Base-by-base conservation (phyloP, 495 filamentous ascomycete genomes). In the Bathelium albidoporum region DNA sequence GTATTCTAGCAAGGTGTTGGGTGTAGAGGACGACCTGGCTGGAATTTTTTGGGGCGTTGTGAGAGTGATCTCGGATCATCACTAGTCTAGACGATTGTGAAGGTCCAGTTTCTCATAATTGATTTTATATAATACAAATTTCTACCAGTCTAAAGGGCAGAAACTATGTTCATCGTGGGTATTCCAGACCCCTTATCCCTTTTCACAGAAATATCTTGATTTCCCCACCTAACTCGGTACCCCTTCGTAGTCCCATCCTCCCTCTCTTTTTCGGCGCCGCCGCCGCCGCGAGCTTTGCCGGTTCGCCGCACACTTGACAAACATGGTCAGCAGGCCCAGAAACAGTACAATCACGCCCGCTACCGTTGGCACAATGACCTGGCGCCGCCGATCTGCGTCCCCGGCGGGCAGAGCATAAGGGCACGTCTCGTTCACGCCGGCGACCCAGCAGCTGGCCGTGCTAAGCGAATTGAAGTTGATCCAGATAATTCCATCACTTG, bases 241-340 rank as follows among this genome's bases (percentile, higher is more conserved):
- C 22, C 85, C 85, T 67, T 88, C 85, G 73, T 88, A 88, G 45
- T 85, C 82, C 81, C 83, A 85, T 0, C 84, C 83, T 45, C 80
- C 78, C 44, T 78, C 80, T 7, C 75, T 70, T 65, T 78, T 80
- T 70, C 77, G 80, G 59, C 80, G 74, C 70, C 76, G 79, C 59
- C 79, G 72, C 53, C 79, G 76, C 58, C 78, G 75, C 32, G 76
- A 79, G 45, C 75, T 80, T 31, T 81, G 73, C 28, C 84, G 69
- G 69, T 86, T 86, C 29, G 81, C 77, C 59, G 83, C 85, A 65
- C 82, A 85, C 67, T 87, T 87, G 58, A 85, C 79, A 66, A 87
- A 85, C 16, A 86, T 58, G 0, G 83, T 86, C 74, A 87, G 71
- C 7, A 77, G 81, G 1, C 82, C 76, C 34, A 86, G 74, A 31